Base-by-base conservation (phyloP, 495 filamentous ascomycete genomes). In the Penicillium goetzii region DNA sequence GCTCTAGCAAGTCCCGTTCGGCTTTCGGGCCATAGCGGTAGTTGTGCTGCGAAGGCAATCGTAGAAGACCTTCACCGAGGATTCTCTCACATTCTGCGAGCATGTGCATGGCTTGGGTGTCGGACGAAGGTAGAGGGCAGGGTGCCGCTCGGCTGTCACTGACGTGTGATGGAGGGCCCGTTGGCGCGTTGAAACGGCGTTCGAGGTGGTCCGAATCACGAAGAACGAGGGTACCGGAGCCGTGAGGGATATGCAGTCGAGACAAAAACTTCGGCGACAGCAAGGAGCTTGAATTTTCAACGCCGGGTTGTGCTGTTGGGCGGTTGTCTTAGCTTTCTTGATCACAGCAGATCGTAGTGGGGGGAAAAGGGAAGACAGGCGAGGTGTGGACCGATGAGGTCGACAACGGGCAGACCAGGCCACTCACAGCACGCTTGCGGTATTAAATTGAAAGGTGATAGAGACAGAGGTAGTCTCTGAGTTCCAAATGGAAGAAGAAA, bases 41-140 rank as follows among this genome's bases (percentile, higher is more conserved):
- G 41, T 80, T 78, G 81, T 91, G 83, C 57, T 84, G 72, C 64
- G 80, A 70, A 61, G 95, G 89, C 62, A 93, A 85, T 68, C 87
- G 84, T 72, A 89, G 83, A 71, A 99, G 85, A 65, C 87, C 72
- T 60, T 81, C 83, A 76, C 90, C 92, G 73, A 97, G 89, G 73
- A 87, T 85, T 76, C 78, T 88, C 83, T 96, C 92, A 78, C 89
- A 87, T 59, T 88, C 88, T 64, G 88, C 86, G 79, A 91, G 82
- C 76, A 81, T 74, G 71, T 71, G 69, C 71, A 73, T 73, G 71
- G 58, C 65, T 73, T 66, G 21, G 40, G 19, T 23, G 21, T 64
- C 47, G 61, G 53, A 21, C 17, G 60, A 33, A 60, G 36, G 49
- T 58, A 4, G 19, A 60, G 56, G 47, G 49, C 51, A 34, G 56